phyloP scores from a whole-genome alignment of 2,329 filamentous ascomycete species.

The Exophiala mesophila region DNA sequence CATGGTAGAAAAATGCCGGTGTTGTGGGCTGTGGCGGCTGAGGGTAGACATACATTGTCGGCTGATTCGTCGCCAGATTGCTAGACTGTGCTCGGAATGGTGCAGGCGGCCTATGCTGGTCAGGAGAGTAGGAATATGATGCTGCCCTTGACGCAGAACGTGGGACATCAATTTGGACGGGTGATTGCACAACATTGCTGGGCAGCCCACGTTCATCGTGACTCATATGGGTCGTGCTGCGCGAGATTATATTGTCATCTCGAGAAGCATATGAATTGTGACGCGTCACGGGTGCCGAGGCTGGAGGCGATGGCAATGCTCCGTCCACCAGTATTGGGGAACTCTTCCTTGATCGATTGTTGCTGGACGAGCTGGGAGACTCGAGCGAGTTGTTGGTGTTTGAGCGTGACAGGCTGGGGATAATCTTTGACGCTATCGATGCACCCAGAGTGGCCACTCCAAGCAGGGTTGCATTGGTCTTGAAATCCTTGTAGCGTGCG shows the following conservation, averaged over 20 bases:
- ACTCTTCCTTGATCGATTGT: constrained; percentile 20
- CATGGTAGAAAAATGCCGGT: background rate
- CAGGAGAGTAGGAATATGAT: constrained; percentile 20
- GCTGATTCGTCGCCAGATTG: constrained; percentile 5
- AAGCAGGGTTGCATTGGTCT: constrained; percentile 22
- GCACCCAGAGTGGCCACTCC: constrained; percentile 24
- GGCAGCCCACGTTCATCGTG: constrained; percentile 15
- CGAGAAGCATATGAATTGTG: constrained; percentile 12
- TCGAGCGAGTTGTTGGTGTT: constrained; percentile 16
- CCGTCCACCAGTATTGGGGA: constrained; percentile 19
- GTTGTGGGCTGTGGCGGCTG: background rate
- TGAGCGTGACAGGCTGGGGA: constrained; percentile 18
- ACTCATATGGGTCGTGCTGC: constrained; percentile 15
- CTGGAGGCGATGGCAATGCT: constrained; percentile 2
- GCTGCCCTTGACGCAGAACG: constrained; percentile 14
- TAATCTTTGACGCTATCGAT: constrained; percentile 21
- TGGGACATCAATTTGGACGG: constrained; percentile 10
- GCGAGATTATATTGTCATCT: constrained; percentile 8
- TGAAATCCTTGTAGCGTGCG: constrained; percentile 20
- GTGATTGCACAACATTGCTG: constrained; percentile 7
- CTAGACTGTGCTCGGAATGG: constrained; percentile 15
- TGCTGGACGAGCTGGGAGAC: constrained; percentile 17
- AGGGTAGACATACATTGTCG: constrained; percentile 6
- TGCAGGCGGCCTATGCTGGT: constrained; percentile 11
- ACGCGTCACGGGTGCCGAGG: constrained; percentile 9